phyloP scores from a whole-genome alignment of 192 early-diverging fungal genomes.

The Phycomyces nitens region DNA sequence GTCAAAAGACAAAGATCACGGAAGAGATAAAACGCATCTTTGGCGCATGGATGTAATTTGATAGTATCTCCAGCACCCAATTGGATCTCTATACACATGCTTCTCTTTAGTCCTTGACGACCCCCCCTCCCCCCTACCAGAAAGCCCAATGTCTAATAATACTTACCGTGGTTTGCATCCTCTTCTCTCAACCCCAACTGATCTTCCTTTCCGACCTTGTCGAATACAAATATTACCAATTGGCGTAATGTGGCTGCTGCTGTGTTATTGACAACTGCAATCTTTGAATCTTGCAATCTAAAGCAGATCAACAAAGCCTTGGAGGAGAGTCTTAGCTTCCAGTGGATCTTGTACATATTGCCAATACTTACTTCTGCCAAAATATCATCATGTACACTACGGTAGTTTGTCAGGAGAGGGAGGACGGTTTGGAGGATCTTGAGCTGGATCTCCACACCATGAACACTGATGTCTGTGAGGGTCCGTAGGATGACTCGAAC shows the following conservation, averaged over 20 bases:
- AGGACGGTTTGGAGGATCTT: constrained; percentile 91
- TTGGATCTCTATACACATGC: constrained; percentile 7
- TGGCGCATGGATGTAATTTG: constrained; percentile 55
- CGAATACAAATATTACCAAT: constrained; percentile 80
- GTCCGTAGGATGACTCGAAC: constrained; percentile 63
- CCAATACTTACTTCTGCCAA: constrained; percentile 67
- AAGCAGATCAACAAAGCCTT: constrained; percentile 81
- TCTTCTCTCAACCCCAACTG: constrained; percentile 18
- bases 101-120: background rate
- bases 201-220: constrained; percentile 73
- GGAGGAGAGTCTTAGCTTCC: background rate
- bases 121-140: no score
- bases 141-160: no score
- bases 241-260: constrained; percentile 84
- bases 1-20: constrained; percentile 86
- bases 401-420: constrained; percentile 83
- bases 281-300: constrained; percentile 78
- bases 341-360: background rate
- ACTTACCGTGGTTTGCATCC: constrained; percentile 19
- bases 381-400: constrained; percentile 70
- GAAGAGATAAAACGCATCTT: constrained; percentile 87
- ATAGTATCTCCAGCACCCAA: constrained; percentile 22
- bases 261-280: constrained; percentile 78
- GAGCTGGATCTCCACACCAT: constrained; percentile 83
- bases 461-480: constrained; percentile 63